phyloP scores from a whole-genome alignment of 345 rosid genomes.

The Ceriops decandra region DNA sequence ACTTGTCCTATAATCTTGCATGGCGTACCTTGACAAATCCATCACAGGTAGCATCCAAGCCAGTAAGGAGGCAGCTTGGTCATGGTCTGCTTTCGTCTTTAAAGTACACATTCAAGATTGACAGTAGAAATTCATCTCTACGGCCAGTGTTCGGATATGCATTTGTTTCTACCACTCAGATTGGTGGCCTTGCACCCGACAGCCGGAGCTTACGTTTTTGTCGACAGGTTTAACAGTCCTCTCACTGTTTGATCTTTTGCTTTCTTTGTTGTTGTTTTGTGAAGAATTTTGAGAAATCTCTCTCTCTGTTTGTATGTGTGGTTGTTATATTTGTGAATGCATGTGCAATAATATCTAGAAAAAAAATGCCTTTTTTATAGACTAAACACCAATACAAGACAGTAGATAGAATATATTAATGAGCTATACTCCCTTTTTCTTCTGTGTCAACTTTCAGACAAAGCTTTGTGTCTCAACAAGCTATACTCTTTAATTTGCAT shows the following conservation, averaged over 20 bases:
- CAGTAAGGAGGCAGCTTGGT: conserved; percentile 87
- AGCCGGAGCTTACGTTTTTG: conserved; percentile 69
- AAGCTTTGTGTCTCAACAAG: not conserved
- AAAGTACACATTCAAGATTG: conserved; percentile 71
- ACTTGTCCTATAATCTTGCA: conserved; percentile 61
- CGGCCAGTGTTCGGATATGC: conserved; percentile 86
- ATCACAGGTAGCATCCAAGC: conserved; percentile 52
- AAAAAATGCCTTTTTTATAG: no score
- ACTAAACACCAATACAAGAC: no score
- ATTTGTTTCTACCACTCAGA: conserved; percentile 64
- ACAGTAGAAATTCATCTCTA: conserved; percentile 64
- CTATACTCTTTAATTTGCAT: not conserved
- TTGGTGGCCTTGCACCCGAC: conserved; percentile 92
- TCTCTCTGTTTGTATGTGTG: not conserved
- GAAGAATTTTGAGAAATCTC: not conserved
- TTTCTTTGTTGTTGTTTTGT: conserved; percentile 2
- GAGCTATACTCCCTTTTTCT: not conserved
- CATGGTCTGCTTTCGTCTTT: conserved; percentile 72
- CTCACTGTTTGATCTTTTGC: not conserved
- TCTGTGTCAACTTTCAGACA: not conserved
- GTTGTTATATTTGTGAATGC: no score
- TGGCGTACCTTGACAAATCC: conserved; percentile 86
- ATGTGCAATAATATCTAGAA: no score
- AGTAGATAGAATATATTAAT: not conserved
- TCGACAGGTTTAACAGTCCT: conserved; percentile 59